Conservation (phyloP, 257 asterid genomes). For the Parsonsia alboflavescens region DNA sequence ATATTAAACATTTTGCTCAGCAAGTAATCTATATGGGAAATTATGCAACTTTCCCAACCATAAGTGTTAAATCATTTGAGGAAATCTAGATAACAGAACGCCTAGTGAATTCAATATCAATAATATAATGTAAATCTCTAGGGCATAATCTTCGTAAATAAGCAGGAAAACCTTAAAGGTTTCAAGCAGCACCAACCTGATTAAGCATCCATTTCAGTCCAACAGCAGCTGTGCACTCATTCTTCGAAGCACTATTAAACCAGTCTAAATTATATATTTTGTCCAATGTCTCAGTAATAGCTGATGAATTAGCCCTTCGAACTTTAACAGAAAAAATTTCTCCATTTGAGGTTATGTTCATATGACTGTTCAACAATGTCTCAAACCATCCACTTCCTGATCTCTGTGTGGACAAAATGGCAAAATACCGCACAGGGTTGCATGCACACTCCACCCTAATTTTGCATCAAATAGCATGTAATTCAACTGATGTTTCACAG, state of each 20-base stretch:
- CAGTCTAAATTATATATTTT: constrained; percentile 74
- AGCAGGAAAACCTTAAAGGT: neutral
- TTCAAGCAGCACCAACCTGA: constrained; percentile 48
- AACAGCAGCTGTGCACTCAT: constrained; percentile 97
- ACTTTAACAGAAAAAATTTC: constrained; percentile 85
- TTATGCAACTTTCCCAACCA: neutral
- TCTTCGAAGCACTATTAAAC: constrained; percentile 84
- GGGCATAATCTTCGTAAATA: neutral
- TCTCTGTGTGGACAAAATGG: constrained; percentile 86
- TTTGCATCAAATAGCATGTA: constrained; percentile 14
- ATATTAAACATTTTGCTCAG: neutral
- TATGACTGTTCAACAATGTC: constrained; percentile 73
- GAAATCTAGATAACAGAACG: neutral
- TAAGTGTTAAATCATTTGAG: neutral
- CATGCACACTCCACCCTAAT: constrained; percentile 79
- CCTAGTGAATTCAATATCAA: neutral
- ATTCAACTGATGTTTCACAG: neutral
- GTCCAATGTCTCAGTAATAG: constrained; percentile 73
- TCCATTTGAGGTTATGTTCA: constrained; percentile 84
- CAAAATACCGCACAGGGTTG: constrained; percentile 74
- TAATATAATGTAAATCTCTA: no score
- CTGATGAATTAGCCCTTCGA: constrained; percentile 59
- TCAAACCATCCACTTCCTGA: constrained; percentile 99
- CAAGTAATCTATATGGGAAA: neutral
- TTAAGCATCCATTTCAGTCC: constrained; percentile 99